phyloP scores from a whole-genome alignment of 2,329 filamentous ascomycete genomes.

The Alternaria tenuissima region DNA sequence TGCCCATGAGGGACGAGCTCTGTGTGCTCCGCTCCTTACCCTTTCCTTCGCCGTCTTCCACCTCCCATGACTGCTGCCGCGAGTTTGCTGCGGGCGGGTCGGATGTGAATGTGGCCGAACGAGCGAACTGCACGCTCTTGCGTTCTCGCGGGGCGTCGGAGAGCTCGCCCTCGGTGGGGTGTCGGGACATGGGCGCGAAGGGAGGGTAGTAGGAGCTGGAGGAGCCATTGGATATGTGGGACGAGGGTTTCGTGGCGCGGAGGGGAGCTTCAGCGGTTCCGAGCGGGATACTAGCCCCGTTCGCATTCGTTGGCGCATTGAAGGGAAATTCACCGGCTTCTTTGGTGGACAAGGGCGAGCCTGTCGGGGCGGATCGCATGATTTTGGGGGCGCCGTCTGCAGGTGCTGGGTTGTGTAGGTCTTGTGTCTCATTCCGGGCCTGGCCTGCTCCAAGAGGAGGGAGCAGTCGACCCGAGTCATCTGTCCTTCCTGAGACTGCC shows the following conservation, averaged over 20 bases:
- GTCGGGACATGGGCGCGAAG: conserved; percentile 44
- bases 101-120: conserved; percentile 52
- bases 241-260: conserved; percentile 29
- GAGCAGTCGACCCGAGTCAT: conserved; percentile 27
- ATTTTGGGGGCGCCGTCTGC: conserved; percentile 40
- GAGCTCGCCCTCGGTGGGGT: conserved; percentile 42
- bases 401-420: conserved; percentile 18
- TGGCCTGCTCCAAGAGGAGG: conserved; percentile 40
- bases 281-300: conserved; percentile 28
- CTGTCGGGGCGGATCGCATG: conserved; percentile 41
- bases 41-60: conserved; percentile 69
- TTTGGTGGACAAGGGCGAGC: conserved; percentile 35
- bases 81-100: conserved; percentile 60
- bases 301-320: conserved; percentile 28
- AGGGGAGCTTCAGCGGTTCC: conserved; percentile 25
- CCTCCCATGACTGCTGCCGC: conserved; percentile 70
- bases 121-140: conserved; percentile 79
- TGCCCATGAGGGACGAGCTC: conserved; percentile 76
- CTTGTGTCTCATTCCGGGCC: conserved; percentile 25
- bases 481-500: conserved; percentile 21
- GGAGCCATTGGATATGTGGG: conserved; percentile 35
- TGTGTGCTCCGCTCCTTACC: conserved; percentile 56
- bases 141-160: conserved; percentile 54
- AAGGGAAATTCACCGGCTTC: conserved; percentile 51
- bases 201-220: conserved; percentile 36